Evolutionary conservation across 257 asterid species (phyloP).

Genomic region (Penstemon barbatus): DNA sequence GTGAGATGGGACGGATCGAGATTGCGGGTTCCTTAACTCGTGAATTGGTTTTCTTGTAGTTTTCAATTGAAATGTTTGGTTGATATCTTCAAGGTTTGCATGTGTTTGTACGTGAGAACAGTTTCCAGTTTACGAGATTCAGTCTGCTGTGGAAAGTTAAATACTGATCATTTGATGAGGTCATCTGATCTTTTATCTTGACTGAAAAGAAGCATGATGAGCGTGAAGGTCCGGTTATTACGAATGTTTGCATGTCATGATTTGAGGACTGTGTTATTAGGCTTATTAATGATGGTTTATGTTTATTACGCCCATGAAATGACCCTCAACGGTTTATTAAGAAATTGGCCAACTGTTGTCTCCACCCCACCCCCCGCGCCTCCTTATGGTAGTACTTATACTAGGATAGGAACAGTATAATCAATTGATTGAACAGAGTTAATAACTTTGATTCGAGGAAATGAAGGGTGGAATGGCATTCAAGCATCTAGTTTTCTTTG

Average conservation of each 20-base stretch:
- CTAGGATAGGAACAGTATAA: background rate
- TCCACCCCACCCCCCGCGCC: too few species aligned
- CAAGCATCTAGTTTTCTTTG: background rate
- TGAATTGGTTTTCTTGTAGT: conserved; percentile 17
- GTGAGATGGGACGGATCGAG: too few species aligned
- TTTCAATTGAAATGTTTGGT: background rate
- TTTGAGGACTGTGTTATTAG: background rate
- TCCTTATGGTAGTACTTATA: background rate
- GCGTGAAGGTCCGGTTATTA: conserved; percentile 2
- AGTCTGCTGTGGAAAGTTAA: background rate
- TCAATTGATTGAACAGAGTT: background rate
- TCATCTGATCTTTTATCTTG: background rate
- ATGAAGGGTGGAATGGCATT: background rate
- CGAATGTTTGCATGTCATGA: conserved; percentile 13
- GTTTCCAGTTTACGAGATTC: conserved; percentile 5
- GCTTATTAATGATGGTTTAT: background rate
- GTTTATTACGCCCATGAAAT: conserved; percentile 1
- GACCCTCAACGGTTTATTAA: background rate
- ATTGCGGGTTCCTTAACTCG: background rate
- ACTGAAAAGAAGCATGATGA: background rate
- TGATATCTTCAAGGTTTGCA: conserved; percentile 14
- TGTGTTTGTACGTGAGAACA: conserved; percentile 9
- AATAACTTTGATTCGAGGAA: background rate
- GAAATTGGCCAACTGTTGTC: background rate
- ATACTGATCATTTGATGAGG: conserved; percentile 16